Evolutionary conservation across 1,139 yeast genomes (phyloP).

Genomic region (Debaryomycetaceae sp.): DNA sequence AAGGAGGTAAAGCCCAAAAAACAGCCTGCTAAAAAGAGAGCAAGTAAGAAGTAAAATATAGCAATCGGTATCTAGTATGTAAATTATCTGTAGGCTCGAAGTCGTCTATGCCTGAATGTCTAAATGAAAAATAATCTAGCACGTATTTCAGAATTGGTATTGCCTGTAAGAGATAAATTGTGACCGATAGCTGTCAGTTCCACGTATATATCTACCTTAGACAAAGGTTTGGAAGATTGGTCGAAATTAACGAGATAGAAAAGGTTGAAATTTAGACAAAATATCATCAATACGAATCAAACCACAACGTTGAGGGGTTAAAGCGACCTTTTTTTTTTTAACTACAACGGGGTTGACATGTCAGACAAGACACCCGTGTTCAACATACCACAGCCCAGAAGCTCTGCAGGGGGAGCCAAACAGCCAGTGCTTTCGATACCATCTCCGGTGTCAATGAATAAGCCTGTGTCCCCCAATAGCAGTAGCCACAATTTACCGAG

Average conservation of each 20-base stretch:
- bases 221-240: no score
- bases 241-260: no score
- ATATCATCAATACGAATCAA: background rate
- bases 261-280: background rate
- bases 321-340: background rate
- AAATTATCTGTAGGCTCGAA: background rate
- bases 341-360: conserved; percentile 10
- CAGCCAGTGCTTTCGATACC: conserved; percentile 25
- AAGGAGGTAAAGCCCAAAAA: conserved; percentile 33
- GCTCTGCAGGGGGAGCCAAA: conserved; percentile 12
- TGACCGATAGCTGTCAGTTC: background rate
- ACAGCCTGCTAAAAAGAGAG: conserved; percentile 12
- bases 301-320: background rate
- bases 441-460: conserved; percentile 15
- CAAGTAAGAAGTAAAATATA: conserved; percentile 10
- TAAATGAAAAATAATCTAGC: background rate
- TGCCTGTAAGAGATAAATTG: background rate
- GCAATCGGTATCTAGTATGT: background rate
- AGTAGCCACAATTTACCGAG: conserved; percentile 15
- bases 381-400: conserved; percentile 25
- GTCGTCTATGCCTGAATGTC: background rate
- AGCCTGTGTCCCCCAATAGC: background rate
- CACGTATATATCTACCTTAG: no score
- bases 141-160: background rate
- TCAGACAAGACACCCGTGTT: conserved; percentile 24